Base-by-base conservation (phyloP, 1,139 yeast species). In the Insectozyma bohioensis region DNA sequence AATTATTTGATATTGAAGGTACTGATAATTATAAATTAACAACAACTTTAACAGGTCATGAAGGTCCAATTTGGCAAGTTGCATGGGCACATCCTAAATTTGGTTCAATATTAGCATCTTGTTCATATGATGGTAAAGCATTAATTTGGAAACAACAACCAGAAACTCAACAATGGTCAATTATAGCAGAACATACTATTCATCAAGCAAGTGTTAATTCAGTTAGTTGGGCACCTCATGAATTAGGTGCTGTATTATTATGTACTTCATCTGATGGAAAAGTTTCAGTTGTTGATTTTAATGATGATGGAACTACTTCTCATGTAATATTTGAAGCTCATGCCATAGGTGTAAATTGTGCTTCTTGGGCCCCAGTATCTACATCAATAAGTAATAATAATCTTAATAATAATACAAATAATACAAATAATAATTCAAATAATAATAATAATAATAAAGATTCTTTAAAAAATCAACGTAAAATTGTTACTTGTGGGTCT, bases 51-150 rank as follows among this genome's bases (percentile, higher is more conserved):
- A 75, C 53, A 78, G 95, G 72, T 19, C 99, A 92, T 58, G 96
- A 88, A 45, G 98, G 98, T 14, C 97, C 98, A 8, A 97, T 94
- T 31, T 94, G 99, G 98, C 96, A 92, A 63, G 95, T 90, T 20
- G 79, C 90, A 33, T 92, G 98, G 99, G 97, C 98, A 2, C 98
- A 94, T 57, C 98, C 99, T 26, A 92, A 92, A 59, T 92, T 92
- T 54, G 98, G 98, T 22, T 84, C 88, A 5, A 86, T 92, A 45
- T 71, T 92, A 46, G 98, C 98, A 1, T 84, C 95, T 18, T 88
- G 95, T 47, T 86, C 96, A 1, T 94, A 87, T 53, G 98, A 92
- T 54, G 98, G 98, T 35, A 84, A 83, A 52, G 97, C 87, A 7
- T 66, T 90, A 44, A 80, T 94, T 50, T 92, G 98, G 98, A 84